Base-by-base conservation (phyloP, 768 basidiomycete genomes). In the Leccinum longicurvipes region DNA sequence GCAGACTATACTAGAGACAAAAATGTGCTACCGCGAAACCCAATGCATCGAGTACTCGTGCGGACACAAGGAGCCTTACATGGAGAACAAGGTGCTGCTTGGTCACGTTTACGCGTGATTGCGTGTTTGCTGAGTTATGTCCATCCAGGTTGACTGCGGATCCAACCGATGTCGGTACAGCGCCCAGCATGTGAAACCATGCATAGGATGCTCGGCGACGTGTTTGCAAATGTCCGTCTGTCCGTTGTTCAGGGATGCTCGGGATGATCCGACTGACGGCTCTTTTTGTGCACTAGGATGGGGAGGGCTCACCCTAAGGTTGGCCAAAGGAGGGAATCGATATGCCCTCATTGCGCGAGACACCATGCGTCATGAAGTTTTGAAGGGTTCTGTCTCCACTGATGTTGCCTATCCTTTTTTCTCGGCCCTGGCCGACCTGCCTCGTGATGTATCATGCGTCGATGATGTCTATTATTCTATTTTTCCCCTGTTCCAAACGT, bases 11-110 rank as follows among this genome's bases (percentile, higher is more conserved):
- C 47, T 50, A 31, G 44, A 15, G 36, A 42, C 57, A 41, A 51
- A 51, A 46, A 81, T 81, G 79, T 81, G 79, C 60, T 67, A 73
- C 69, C 73, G 77, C 66, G 67, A 76, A 57, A 62, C 72, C 51
- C 65, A 73, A 27, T 74, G 72, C 60, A 70, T 69, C 39, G 62
- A 65, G 56, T 71, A 74, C 59, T 46, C 63, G 21, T 81, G 79
- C 58, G 73, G 71, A 27, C 77, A 80, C 61, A 58, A 67, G 24
- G 57, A 67, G 34, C 69, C 71, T 5, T 51, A 62, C 45, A 64
- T 54, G 6, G 69, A 73, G 44, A 64, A 53, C 57, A 73, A 70
- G 65, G 72, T 70, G 42, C 29, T 34, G 58, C 60, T 12, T 28
- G 61, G 66, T 34, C 60, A 66, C 42, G 47, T 66, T 29, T 66